Evolutionary conservation across 2,329 filamentous ascomycete species (phyloP), one percentile per base, ranked within the genome.

Genomic region (Fusarium stilboides): DNA sequence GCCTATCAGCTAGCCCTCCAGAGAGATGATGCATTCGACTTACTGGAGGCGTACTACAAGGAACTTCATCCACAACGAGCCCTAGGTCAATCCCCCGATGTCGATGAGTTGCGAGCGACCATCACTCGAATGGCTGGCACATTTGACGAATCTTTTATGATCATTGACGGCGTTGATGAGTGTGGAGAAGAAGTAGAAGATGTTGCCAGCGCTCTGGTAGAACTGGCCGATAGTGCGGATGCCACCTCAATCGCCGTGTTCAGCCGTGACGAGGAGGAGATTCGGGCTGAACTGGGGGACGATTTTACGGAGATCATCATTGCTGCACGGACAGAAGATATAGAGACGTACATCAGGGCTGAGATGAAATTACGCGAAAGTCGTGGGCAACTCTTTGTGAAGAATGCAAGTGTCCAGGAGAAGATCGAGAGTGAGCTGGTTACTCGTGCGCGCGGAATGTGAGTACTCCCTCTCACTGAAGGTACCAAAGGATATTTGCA

Each of bases 1-100:
- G 56, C 57, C 9, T 15, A 37, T 6, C 67, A 70, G 15, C 40
- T 70, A 0, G 65, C 67, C 1, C 62, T 37, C 2, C 67, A 70
- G n/a, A 57, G 46, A 4, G 50, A 58, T 4, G 51, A 52, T 0
- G 44, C 53, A 3, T 70, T 68, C n/a, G 37, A 57, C 1, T n/a
- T 49, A 1, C 28, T 70, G 1, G 8, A 49, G 2, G 10, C 19
- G 5, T 65, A 68, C 12, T 55, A 65, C 31, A 0, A 42, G 4
- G 42, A 62, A 5, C 54, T 70, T 4, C 44, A 62, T 19, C 62
- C 65, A 2, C 1, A 4, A 13, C 37, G 15, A 15, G 36, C 22
- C 2, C 31, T 59, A 5, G 10, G 12, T 3, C 17, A 22, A 14
- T 6, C 20, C 4, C 37, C 45, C 1, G 58, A 66, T 5, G 2